Evolutionary conservation across 1,139 yeast species (phyloP), one percentile per base, ranked within the genome.

Genomic region (Saccharomycopsis crataegensis): DNA sequence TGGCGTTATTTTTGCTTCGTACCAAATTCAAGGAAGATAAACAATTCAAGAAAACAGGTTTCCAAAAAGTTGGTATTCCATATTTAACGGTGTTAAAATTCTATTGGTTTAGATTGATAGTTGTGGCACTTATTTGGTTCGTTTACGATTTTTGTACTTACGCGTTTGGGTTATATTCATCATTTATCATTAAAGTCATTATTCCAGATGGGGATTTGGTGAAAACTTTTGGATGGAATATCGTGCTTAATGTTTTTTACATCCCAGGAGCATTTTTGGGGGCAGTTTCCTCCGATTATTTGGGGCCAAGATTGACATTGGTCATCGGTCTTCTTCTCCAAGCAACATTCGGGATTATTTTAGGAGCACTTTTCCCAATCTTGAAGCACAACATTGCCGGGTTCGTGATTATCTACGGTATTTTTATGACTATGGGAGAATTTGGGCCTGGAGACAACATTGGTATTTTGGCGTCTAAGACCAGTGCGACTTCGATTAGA

Each of bases 401-500:
- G 0, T 89, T 91, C 64, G 85, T 83, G 46, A 94, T 89, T 43
- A 85, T 86, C 28, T 90, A 85, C 65, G 98, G 98, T 71, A 80
- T 91, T 59, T 91, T 90, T 69, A 72, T 82, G 65, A 74, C 96
- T 5, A 74, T 88, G 50, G 98, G 98, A 62, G 97, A 91, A 69
- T 86, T 90, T 68, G 96, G 96, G 32, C 93, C 96, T 14, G 98
- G 98, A 70, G 89, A 90, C 69, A 88, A 87, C 68, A 84, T 86
- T 67, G 97, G 97, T 61, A 72, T 86, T 57, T 74, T 91, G 59
- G 95, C 96, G 33, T 78, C 96, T 43, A 90, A 90, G 70, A 85
- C 96, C 33, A 78, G 85, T 51, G 86, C 96, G 46, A 85, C 96
- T 16, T 82, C 96, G 33, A 79, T 90, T 54, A 82, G 97, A 72